phyloP scores from a whole-genome alignment of 1,284 basidiomycete genomes.

The Cutaneotrichosporon sp. region DNA sequence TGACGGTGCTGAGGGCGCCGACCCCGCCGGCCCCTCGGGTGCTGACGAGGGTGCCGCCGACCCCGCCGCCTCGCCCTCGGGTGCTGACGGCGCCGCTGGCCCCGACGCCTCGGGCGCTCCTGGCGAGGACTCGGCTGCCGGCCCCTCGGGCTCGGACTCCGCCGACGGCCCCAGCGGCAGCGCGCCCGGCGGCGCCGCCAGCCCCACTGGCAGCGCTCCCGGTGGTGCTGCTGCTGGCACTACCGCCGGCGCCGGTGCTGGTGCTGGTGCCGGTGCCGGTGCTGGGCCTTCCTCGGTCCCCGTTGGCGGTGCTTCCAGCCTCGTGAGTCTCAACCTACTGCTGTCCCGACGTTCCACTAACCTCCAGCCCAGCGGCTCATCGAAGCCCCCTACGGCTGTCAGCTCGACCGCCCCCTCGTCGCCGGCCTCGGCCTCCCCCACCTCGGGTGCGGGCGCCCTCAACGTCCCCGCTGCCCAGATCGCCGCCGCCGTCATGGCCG shows the following conservation, averaged over 20 bases:
- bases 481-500: slow-evolving; percentile 7
- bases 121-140: neutral
- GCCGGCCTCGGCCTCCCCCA: neutral
- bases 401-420: neutral
- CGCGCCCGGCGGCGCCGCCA: neutral
- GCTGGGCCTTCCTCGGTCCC: too few relatives aligned
- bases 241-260: neutral
- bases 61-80: neutral
- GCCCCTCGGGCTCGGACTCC: neutral
- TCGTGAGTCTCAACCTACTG: too few relatives aligned
- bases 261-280: too few relatives aligned
- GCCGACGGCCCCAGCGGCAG: neutral
- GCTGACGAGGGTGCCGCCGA: neutral
- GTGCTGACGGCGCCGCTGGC: neutral
- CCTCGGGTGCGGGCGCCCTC: neutral
- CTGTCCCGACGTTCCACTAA: too few relatives aligned
- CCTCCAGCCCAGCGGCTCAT: too few relatives aligned
- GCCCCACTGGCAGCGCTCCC: neutral
- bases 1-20: neutral
- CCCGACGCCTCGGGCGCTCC: neutral
- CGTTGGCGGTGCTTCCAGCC: neutral
- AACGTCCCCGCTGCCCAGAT: slow-evolving; percentile 1
- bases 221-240: neutral
- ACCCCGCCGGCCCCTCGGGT: too few relatives aligned
- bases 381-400: too few relatives aligned